Evolutionary conservation across 2,329 filamentous ascomycete genomes (phyloP).

Genomic region (Xylaria sp.): DNA sequence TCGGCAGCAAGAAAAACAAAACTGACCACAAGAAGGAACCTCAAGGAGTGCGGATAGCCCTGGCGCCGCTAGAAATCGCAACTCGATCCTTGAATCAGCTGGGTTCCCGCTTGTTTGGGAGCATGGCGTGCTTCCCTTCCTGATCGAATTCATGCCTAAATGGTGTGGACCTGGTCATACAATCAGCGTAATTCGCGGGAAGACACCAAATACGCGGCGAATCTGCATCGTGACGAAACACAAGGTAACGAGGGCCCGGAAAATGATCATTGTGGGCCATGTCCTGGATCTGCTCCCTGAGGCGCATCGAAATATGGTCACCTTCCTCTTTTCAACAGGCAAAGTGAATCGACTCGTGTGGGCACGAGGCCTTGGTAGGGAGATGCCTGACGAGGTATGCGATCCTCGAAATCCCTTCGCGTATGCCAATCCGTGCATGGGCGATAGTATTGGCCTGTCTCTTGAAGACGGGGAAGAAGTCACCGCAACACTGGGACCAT

Average conservation of each 20-base stretch:
- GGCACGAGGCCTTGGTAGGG: constrained; percentile 36
- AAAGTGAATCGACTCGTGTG: constrained; percentile 36
- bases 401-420: constrained; percentile 39
- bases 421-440: constrained; percentile 41
- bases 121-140: constrained; percentile 40
- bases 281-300: constrained; percentile 39
- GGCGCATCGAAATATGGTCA: constrained; percentile 28
- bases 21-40: constrained; percentile 20
- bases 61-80: constrained; percentile 27
- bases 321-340: constrained; percentile 38
- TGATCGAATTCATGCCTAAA: constrained; percentile 38
- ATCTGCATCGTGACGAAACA: constrained; percentile 39
- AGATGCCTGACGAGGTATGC: constrained; percentile 39
- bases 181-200: constrained; percentile 37
- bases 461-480: constrained; percentile 31
- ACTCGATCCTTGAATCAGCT: constrained; percentile 32
- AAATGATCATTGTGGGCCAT: constrained; percentile 37
- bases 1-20: not conserved
- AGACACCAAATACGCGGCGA: constrained; percentile 32
- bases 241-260: constrained; percentile 34
- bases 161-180: constrained; percentile 39
- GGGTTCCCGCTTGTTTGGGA: constrained; percentile 41
- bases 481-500: constrained; percentile 41
- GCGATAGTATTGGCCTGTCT: constrained; percentile 40
- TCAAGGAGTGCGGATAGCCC: constrained; percentile 32